Percentiles rank a stretch among this genome's conserved stretches.
Evolutionary conservation across 2,329 filamentous ascomycete genomes (phyloP).

Genomic region (Alternaria infectoria): DNA sequence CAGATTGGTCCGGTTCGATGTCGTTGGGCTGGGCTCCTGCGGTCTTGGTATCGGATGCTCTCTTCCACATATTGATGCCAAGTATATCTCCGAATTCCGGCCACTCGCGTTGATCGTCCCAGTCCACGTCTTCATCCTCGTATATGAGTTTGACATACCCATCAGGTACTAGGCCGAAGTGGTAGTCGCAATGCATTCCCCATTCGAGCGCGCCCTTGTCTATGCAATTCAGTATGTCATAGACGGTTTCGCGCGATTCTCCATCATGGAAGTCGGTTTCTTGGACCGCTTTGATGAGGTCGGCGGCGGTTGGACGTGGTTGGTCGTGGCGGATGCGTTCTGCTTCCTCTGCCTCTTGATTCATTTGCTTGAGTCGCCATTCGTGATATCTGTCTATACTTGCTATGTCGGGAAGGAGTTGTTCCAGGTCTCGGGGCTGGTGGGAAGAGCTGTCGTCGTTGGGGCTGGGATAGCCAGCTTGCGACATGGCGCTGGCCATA

Average conservation of each 20-base stretch:
- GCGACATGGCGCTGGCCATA: neutral
- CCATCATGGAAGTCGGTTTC: neutral
- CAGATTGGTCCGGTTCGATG: neutral
- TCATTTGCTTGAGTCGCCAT: neutral
- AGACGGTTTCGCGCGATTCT: neutral
- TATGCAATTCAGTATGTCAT: neutral
- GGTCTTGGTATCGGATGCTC: neutral
- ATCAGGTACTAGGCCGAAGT: neutral
- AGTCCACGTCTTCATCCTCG: neutral
- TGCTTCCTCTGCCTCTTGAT: neutral
- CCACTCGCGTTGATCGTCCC: neutral
- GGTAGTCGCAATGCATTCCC: neutral
- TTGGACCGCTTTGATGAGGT: neutral
- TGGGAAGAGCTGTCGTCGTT: neutral
- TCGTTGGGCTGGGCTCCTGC: neutral
- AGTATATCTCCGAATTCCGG: neutral
- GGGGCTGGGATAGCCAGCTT: neutral
- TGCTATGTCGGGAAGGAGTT: neutral
- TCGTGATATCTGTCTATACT: neutral
- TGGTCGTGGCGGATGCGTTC: neutral
- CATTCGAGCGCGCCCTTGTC: neutral
- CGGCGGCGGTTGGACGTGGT: neutral
- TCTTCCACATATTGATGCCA: neutral
- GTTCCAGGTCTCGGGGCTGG: neutral
- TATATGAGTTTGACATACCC: rapidly evolving